Base-by-base conservation (phyloP, 176 grass and related monocot species). In the Melocanna baccifera region DNA sequence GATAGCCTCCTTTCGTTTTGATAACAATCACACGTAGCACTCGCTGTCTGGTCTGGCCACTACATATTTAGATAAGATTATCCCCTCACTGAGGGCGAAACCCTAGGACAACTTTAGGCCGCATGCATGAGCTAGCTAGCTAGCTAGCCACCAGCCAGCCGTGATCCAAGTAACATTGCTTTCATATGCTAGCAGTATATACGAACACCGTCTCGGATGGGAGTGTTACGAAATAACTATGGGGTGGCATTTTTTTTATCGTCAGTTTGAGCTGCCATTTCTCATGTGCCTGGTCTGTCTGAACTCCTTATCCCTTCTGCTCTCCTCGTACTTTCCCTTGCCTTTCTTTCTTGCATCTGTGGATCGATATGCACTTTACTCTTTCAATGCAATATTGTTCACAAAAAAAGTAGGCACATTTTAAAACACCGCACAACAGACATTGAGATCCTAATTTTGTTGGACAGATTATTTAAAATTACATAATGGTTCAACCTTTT, bases 271-370 rank as follows among this genome's bases (percentile, higher is more conserved):
- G 76, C 67, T 90, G 88, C 61, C 67, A 90, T 87, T 83, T 67
- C 84, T 90, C 74, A 87, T 90, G 79, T 68, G 79, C 73, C 67
- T 86, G 62, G 73, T 79, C 79, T 83, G 81, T 86, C 84, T 86
- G 88, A 56, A 78, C 73, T 82, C 84, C 48, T 71, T 82, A 73
- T 67, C 73, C 47, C 67, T 86, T 77, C 84, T 90, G 79, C 73
- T 86, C 67, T 16, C 62, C 84, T 48, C 73, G 79, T 83, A 90
- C 74, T 83, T 83, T 66, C 67, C 62, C 46, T 78, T 46, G 56
- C 57, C 37, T 78, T 72, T 62, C 73, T 66, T 85, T 81, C 61
- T 25, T 74, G 69, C 77, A 65, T 43, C 46, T 34, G 70, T 75
- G 61, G 32, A 58, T n/a, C n/a, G n/a, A n/a, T n/a, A n/a, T 61